Percentiles rank a stretch among this genome's conserved stretches.
Evolutionary conservation across 2,329 filamentous ascomycete species (phyloP).

Genomic region (Phyllosticta citriasiana): DNA sequence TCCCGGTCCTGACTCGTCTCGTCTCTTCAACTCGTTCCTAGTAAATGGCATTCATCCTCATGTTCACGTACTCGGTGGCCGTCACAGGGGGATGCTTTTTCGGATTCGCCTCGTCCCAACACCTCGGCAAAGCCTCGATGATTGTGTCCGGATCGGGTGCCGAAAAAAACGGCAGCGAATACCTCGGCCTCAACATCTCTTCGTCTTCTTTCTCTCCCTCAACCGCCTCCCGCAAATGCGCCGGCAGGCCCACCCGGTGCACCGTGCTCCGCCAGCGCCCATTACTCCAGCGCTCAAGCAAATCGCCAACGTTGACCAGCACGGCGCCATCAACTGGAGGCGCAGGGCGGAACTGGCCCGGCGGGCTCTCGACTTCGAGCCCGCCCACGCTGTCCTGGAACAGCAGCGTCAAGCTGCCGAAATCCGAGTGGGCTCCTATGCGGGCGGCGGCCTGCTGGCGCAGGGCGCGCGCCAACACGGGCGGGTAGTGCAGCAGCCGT

Average conservation of each 20-base stretch:
- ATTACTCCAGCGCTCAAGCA: conserved; percentile 31
- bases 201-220: conserved; percentile 12
- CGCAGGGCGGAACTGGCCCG: conserved; percentile 21
- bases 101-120: conserved; percentile 21
- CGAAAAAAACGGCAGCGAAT: conserved; percentile 33
- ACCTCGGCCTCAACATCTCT: conserved; percentile 24
- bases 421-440: conserved; percentile 35
- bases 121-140: conserved; percentile 29
- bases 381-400: conserved; percentile 34
- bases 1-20: too few species aligned
- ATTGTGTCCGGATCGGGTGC: conserved; percentile 28
- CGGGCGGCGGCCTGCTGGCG: conserved; percentile 17
- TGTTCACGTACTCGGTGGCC: conserved; percentile 26
- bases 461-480: conserved; percentile 21
- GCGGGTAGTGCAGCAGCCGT: conserved; percentile 31
- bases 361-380: conserved; percentile 28
- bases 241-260: conserved; percentile 29
- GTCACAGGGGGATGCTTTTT: conserved; percentile 32
- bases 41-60: conserved; percentile 24
- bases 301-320: conserved; percentile 31
- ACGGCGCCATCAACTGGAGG: conserved; percentile 23
- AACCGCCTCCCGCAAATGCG: not conserved
- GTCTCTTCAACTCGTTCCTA: not conserved
- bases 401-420: conserved; percentile 32
- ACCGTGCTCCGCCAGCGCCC: conserved; percentile 28